phyloP scores from a whole-genome alignment of 2,329 filamentous ascomycete genomes.

The Colletotrichum euphorbiae region DNA sequence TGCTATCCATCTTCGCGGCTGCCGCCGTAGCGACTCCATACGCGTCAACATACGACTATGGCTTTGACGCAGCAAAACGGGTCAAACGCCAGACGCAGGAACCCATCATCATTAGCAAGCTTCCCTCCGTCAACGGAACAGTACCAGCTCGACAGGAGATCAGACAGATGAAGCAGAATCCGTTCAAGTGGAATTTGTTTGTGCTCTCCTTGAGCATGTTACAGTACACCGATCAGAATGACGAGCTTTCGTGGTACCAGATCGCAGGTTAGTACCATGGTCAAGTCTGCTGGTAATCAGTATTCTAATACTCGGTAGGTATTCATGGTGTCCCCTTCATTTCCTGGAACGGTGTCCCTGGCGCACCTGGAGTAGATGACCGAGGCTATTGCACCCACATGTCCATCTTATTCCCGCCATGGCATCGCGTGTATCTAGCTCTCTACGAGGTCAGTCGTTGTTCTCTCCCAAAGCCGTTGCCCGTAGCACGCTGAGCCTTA shows the following conservation, averaged over 20 bases:
- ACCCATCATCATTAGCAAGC: conserved; percentile 56
- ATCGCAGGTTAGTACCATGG: conserved; percentile 70
- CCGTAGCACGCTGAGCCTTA: neutral
- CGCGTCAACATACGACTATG: conserved; percentile 60
- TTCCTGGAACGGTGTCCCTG: conserved; percentile 64
- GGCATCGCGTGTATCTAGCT: conserved; percentile 85
- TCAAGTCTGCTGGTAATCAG: neutral
- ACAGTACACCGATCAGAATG: conserved; percentile 72
- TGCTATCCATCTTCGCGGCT: conserved; percentile 11
- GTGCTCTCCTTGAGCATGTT: conserved; percentile 80
- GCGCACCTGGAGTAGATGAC: conserved; percentile 62
- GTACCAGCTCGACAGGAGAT: conserved; percentile 72
- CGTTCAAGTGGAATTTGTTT: conserved; percentile 80
- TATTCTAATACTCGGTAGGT: conserved; percentile 58
- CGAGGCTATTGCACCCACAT: conserved; percentile 83
- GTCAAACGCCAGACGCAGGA: conserved; percentile 54
- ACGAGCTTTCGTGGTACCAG: conserved; percentile 79
- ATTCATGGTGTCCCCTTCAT: conserved; percentile 82
- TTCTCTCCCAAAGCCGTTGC: neutral
- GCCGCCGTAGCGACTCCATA: conserved; percentile 1
- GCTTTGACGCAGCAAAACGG: conserved; percentile 55
- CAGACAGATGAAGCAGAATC: conserved; percentile 70
- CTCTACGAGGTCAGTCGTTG: conserved; percentile 63
- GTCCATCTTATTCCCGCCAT: conserved; percentile 80
- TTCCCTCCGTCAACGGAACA: conserved; percentile 55